Base-by-base conservation (phyloP, 345 rosid species). In the Viola odorata region DNA sequence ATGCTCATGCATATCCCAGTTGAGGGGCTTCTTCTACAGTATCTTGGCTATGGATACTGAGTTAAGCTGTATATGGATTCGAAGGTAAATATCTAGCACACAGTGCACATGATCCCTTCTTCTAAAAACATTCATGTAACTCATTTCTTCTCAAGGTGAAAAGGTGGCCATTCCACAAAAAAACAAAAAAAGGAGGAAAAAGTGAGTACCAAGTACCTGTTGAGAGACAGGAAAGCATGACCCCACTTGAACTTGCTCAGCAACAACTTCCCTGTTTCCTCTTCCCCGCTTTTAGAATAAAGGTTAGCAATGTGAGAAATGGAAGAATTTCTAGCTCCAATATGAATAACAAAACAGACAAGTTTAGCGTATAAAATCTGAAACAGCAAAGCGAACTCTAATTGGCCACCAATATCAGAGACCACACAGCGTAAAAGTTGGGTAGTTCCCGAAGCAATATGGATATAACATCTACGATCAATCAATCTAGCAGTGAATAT, bases 161-260 rank as follows among this genome's bases (percentile, higher is more conserved):
- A 23, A 23, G 32, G 32, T 23, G 32, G 1, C 7, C 17, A 51
- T 11, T 56, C 48, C 48, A 7, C 41, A 14, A 63, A 5, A 11
- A 58, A 53, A 8, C 45, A 23, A 39, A n/a, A 4, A 63, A 40
- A 53, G 14, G 11, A 8, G 14, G 47, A 52, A 5, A 17, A 44
- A 54, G 42, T 80, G 11, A 8, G 14, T 45, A 52, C 4, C 14
- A 44, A 54, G 42, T 80, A 94, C 97, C 91, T 83, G 86, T 90
- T 94, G 32, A 90, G 84, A 53, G 96, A 90, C 68, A 85, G 72
- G 76, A 94, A 94, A 47, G 96, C 92, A 85, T 94, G 97, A 59
- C 97, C 97, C 99, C 99, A 94, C 67, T 94, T 94, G 78, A 94
- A 94, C 84, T 90, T 94, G 52, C 85, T 85, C 37, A 94, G 84